Evolutionary conservation across 1,139 yeast species (phyloP).

Genomic region (Hyphopichia wangnamkhiaoensis): DNA sequence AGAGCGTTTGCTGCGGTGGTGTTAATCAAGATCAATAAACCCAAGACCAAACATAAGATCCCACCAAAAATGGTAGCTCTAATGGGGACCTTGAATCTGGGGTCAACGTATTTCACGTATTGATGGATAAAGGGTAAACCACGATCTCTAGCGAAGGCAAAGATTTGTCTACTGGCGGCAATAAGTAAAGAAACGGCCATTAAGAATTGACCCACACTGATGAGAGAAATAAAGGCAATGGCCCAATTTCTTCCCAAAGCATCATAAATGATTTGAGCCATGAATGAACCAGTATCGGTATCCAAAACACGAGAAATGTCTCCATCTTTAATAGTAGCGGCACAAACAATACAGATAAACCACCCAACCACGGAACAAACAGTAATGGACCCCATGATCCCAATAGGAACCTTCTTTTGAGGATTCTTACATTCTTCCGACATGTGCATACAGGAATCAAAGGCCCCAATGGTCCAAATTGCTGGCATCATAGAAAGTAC

Average conservation of each 20-base stretch:
- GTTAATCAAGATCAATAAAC: conserved; percentile 59
- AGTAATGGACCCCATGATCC: conserved; percentile 50
- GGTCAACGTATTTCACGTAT: conserved; percentile 54
- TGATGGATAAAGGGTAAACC: conserved; percentile 46
- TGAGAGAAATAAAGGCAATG: conserved; percentile 59
- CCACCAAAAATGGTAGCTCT: conserved; percentile 62
- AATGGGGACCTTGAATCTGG: conserved; percentile 54
- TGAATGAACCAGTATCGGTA: conserved; percentile 52
- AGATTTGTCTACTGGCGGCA: conserved; percentile 41
- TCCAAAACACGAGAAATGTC: conserved; percentile 46
- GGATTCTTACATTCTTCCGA: conserved; percentile 73
- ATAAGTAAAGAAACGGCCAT: conserved; percentile 53
- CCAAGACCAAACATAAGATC: conserved; percentile 47
- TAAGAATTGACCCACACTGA: conserved; percentile 60
- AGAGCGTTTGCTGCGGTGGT: conserved; percentile 59
- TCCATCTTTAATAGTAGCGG: conserved; percentile 54
- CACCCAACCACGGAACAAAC: conserved; percentile 66
- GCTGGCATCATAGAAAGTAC: conserved; percentile 53
- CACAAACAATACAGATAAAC: conserved; percentile 52
- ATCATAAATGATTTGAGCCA: conserved; percentile 68
- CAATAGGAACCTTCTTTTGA: conserved; percentile 65
- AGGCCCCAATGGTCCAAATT: conserved; percentile 67
- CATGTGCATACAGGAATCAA: conserved; percentile 73
- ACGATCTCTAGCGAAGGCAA: conserved; percentile 44
- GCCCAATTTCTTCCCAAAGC: conserved; percentile 73